Evolutionary conservation across 1,284 basidiomycete genomes (phyloP).

Genomic region (Ceratobasidium sp.): DNA sequence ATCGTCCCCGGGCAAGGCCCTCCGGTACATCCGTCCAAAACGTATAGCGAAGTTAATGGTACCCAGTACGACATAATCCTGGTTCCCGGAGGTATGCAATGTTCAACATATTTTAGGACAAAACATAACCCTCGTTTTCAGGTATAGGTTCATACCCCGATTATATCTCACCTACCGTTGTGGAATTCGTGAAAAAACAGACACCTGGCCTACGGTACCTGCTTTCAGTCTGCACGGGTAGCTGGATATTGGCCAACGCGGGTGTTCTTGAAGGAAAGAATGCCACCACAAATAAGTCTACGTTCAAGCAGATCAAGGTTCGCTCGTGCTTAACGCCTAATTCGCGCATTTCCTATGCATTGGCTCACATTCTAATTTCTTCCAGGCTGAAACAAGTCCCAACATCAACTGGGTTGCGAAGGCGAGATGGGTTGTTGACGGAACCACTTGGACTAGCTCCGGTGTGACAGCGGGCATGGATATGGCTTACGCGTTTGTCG

Average conservation of each 20-base stretch:
- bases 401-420: constrained; percentile 55
- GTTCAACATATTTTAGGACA: background rate
- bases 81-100: constrained; percentile 21
- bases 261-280: constrained; percentile 46
- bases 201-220: constrained; percentile 44
- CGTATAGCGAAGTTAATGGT: constrained; percentile 17
- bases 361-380: background rate
- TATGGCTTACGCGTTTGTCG: constrained; percentile 58
- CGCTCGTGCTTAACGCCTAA: background rate
- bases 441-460: constrained; percentile 59
- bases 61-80: constrained; percentile 40
- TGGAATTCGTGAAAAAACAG: constrained; percentile 27
- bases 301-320: constrained; percentile 21
- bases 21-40: constrained; percentile 11
- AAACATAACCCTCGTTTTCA: background rate
- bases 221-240: constrained; percentile 47
- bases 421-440: constrained; percentile 60
- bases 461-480: constrained; percentile 61
- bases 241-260: constrained; percentile 43
- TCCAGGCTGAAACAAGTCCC: constrained; percentile 20
- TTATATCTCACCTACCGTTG: constrained; percentile 8
- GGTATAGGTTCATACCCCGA: constrained; percentile 15
- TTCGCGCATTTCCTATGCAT: background rate
- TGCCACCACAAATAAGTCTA: constrained; percentile 48
- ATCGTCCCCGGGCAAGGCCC: constrained; percentile 14